Base-by-base conservation (phyloP, 192 early-diverging fungal genomes). In the Rhizoclosmatium sp. region DNA sequence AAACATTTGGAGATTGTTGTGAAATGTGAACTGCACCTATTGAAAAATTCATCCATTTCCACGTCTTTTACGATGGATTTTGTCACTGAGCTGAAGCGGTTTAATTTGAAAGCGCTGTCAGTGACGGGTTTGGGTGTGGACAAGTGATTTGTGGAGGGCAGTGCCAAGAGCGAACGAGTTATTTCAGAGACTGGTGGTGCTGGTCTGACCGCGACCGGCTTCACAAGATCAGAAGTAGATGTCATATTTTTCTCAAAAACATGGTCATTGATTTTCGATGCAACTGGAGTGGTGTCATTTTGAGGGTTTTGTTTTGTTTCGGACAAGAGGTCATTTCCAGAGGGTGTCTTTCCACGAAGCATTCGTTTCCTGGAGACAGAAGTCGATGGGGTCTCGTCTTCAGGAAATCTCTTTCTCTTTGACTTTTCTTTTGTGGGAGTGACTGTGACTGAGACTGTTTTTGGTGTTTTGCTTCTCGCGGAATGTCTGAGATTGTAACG, bases 11-110 rank as follows among this genome's bases (percentile, higher is more conserved):
- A 12, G 56, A 21, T 58, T 58, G 56, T 58, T 14, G 21, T 21
- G 21, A 58, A 58, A 58, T 16, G 21, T 66, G 65, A 66, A 39
- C 40, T 65, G 12, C 31, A 69, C 68, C 68, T 69, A 47, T 69
- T 69, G 46, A 69, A 69, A 47, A 69, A 69, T 41, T n/a, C 48
- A 49, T 69, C 68, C 68, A 69, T 69, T 10, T 69, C 68, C 42
- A 23, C 45, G 48, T 69, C 42, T 23, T 40, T 45, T 16, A 7
- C 7, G 12, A 42, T 3, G 10, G 68, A 23, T 47, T 69, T 69
- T 40, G 10, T 69, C 10, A 44, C 45, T n/a, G 68, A 45, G 23
- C 67, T 42, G 44, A 44, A 69, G 10, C 67, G 67, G 10, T 69
- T 4, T 12, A 65, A 65, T 41, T 31, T 65, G 5, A 41, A 46